phyloP scores from a whole-genome alignment of 495 filamentous ascomycete species.

The Pyronema domesticum region DNA sequence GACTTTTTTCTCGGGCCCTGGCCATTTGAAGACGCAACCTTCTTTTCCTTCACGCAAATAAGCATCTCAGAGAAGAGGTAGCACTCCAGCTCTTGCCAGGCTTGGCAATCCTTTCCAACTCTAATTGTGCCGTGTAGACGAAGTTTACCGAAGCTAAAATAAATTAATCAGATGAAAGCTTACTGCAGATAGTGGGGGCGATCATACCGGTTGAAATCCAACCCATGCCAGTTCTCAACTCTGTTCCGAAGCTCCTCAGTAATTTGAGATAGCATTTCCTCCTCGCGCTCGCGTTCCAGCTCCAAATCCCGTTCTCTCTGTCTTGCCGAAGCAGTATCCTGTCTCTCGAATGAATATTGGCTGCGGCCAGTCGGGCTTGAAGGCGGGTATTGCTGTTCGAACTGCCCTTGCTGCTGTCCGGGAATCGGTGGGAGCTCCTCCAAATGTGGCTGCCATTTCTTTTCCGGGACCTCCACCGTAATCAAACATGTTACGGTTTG shows the following conservation, averaged over 20 bases:
- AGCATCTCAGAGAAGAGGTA: slow-evolving; percentile 98
- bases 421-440: slow-evolving; percentile 60
- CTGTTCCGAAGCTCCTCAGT: slow-evolving; percentile 69
- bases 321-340: slow-evolving; percentile 27
- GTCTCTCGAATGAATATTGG: slow-evolving; percentile 21
- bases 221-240: slow-evolving; percentile 96
- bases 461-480: slow-evolving; percentile 85
- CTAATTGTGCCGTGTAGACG: slow-evolving; percentile 78
- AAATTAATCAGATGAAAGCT: slow-evolving; percentile 2
- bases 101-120: slow-evolving; percentile 89
- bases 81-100: slow-evolving; percentile 97
- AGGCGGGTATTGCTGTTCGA: slow-evolving; percentile 18
- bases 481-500: slow-evolving; percentile 88
- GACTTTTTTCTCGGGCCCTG: slow-evolving; percentile 38
- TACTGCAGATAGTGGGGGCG: neutral
- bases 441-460: slow-evolving; percentile 72
- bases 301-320: slow-evolving; percentile 21
- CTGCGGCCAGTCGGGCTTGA: slow-evolving; percentile 21
- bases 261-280: slow-evolving; percentile 60
- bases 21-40: slow-evolving; percentile 37
- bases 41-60: slow-evolving; percentile 98
- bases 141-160: slow-evolving; percentile 70
- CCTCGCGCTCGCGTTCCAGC: slow-evolving; percentile 15
- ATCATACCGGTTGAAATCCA: slow-evolving; percentile 74
- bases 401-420: slow-evolving; percentile 26